phyloP scores from a whole-genome alignment of 2,329 filamentous ascomycete species.

The Penicillium sp. region DNA sequence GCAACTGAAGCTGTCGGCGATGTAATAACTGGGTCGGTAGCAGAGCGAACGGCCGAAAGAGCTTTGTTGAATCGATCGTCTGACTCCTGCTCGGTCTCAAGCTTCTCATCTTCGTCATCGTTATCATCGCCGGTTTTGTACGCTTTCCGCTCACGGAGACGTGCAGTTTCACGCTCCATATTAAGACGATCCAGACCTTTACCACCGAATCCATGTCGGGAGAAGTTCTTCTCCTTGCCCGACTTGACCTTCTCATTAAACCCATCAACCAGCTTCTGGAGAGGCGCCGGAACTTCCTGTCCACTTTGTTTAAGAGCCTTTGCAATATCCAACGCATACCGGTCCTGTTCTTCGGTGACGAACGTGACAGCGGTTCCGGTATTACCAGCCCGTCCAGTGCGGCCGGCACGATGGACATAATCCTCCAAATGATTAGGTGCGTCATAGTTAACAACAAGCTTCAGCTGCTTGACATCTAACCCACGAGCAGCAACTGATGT shows the following conservation, averaged over 20 bases:
- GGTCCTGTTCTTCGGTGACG: constrained; percentile 85
- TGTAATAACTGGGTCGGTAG: constrained; percentile 46
- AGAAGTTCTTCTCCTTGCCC: constrained; percentile 77
- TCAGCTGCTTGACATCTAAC: constrained; percentile 92
- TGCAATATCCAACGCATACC: constrained; percentile 80
- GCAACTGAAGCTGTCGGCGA: constrained; percentile 23
- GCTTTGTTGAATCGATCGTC: constrained; percentile 55
- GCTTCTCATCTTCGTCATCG: constrained; percentile 69
- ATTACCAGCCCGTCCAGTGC: constrained; percentile 91
- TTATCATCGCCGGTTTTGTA: constrained; percentile 86
- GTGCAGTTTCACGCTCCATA: constrained; percentile 82
- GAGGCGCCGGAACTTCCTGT: constrained; percentile 71
- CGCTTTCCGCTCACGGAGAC: constrained; percentile 79
- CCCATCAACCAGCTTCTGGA: constrained; percentile 60
- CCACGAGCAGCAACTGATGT: constrained; percentile 95
- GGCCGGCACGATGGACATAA: constrained; percentile 90
- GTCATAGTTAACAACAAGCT: constrained; percentile 93
- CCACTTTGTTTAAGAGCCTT: constrained; percentile 92
- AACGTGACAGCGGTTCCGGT: constrained; percentile 94
- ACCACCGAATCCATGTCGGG: constrained; percentile 82
- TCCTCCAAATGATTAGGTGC: constrained; percentile 93
- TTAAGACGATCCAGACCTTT: constrained; percentile 91
- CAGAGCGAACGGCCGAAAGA: constrained; percentile 62
- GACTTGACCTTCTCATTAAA: constrained; percentile 90
- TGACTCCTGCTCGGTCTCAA: constrained; percentile 57